Conservation (phyloP, 208 protist species). For the Naegleria lovaniensis region DNA sequence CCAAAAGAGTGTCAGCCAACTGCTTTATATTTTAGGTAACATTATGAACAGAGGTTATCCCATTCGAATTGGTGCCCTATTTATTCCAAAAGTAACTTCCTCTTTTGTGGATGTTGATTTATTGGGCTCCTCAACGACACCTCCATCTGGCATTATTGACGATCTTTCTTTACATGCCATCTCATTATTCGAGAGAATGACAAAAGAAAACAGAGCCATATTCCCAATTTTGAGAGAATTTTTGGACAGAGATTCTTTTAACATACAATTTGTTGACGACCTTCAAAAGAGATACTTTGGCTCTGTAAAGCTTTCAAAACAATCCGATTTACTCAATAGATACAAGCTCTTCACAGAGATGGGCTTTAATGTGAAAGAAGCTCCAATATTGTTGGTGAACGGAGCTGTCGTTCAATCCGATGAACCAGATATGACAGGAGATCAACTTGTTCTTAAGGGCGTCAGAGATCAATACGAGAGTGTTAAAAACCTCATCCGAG, state of each 20-base stretch:
- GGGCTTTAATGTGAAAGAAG: background rate
- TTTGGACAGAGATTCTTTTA: background rate
- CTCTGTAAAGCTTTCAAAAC: background rate
- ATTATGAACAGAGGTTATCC: slow-evolving; percentile 1
- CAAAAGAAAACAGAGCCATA: background rate
- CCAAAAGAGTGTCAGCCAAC: background rate
- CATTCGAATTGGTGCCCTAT: background rate
- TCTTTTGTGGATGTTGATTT: background rate
- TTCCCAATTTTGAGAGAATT: background rate
- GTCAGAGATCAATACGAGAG: background rate
- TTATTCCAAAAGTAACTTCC: background rate
- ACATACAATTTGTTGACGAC: background rate
- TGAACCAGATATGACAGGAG: background rate
- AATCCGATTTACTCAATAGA: background rate
- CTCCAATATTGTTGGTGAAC: background rate
- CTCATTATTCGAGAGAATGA: background rate
- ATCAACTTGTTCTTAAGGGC: background rate
- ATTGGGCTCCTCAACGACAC: background rate
- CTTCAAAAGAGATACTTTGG: background rate
- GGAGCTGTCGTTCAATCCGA: background rate
- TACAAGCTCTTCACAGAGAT: background rate
- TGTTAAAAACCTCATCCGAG: background rate
- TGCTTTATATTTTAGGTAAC: background rate
- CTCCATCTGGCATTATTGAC: background rate
- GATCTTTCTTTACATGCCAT: background rate